These are phyloP conservation scores for Blastobotrys petasosporus DNA, from an alignment of 1,139 yeast genomes.

Conservation along the genomic window DNA sequence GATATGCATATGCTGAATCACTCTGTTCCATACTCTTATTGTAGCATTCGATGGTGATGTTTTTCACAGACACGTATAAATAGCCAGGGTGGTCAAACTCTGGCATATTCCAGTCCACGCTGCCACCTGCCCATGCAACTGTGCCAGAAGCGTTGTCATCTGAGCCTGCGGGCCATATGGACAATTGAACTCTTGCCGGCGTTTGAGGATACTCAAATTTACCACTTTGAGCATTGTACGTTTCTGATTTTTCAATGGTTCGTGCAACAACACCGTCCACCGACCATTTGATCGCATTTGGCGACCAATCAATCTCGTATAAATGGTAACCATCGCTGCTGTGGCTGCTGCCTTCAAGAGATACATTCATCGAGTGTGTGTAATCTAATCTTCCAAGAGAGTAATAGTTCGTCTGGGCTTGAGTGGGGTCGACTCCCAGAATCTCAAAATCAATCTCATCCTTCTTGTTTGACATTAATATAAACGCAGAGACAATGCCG, in stretches of 20 bases:
- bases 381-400: slow-evolving; percentile 68
- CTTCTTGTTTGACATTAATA: slow-evolving; percentile 74
- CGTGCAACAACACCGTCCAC: slow-evolving; percentile 68
- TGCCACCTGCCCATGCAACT: slow-evolving; percentile 91
- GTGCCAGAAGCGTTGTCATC: slow-evolving; percentile 65
- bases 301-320: slow-evolving; percentile 79
- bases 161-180: slow-evolving; percentile 92
- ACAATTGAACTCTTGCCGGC: slow-evolving; percentile 78
- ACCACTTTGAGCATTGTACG: slow-evolving; percentile 60
- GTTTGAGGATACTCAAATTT: slow-evolving; percentile 78
- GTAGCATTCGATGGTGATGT: slow-evolving; percentile 58
- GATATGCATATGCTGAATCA: slow-evolving; percentile 51
- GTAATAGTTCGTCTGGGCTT: slow-evolving; percentile 73
- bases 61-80: slow-evolving; percentile 60
- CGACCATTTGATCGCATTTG: slow-evolving; percentile 64
- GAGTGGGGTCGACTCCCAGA: slow-evolving; percentile 63
- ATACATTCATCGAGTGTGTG: slow-evolving; percentile 47
- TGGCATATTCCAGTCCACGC: slow-evolving; percentile 69
- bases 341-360: slow-evolving; percentile 36
- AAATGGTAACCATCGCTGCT: slow-evolving; percentile 69
- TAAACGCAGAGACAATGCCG: slow-evolving; percentile 86
- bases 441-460: slow-evolving; percentile 90
- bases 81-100: slow-evolving; percentile 74
- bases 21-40: slow-evolving; percentile 28
- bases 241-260: slow-evolving; percentile 57